Conservation (phyloP, 73 alveolate species). For the Paramecium pentaurelia region DNA sequence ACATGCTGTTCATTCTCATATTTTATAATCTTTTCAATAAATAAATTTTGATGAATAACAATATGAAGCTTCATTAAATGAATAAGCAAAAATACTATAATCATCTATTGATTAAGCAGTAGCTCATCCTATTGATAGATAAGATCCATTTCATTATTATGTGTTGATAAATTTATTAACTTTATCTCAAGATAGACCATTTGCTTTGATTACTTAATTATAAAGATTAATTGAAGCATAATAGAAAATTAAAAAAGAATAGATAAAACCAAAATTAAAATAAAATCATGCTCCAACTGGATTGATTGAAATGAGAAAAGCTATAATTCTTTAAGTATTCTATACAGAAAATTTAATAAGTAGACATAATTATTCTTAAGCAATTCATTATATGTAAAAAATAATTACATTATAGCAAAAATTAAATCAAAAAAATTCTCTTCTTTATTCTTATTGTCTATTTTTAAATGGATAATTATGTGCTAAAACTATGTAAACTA, state of each 20-base stretch:
- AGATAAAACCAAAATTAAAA: background rate
- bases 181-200: background rate
- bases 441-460: background rate
- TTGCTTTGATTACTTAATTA: background rate
- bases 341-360: background rate
- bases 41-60: background rate
- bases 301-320: slow-evolving; percentile 14
- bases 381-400: background rate
- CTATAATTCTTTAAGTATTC: background rate
- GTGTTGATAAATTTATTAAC: background rate
- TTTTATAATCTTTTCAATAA: background rate
- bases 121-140: background rate
- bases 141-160: background rate
- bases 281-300: background rate
- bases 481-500: background rate
- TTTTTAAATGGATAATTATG: slow-evolving; percentile 20
- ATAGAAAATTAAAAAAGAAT: background rate
- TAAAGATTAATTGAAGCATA: background rate
- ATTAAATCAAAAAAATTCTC: background rate
- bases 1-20: background rate
- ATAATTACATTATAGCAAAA: background rate
- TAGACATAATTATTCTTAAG: background rate
- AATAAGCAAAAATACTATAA: background rate
- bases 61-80: background rate
- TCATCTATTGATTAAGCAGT: background rate